Conservation (phyloP, 1,139 yeast species). For the Kluyveromyces marxianus region DNA sequence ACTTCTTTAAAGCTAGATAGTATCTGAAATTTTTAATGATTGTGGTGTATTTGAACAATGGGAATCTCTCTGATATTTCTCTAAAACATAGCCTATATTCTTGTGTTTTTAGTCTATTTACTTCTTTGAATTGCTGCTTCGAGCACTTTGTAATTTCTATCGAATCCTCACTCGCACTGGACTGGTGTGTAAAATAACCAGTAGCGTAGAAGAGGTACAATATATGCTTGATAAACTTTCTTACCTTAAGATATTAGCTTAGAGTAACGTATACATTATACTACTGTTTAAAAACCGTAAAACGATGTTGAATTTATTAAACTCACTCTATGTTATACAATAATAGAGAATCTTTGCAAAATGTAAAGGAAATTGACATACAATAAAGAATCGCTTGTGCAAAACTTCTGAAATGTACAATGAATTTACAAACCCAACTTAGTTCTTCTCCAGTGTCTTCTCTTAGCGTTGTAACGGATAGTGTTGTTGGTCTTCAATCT, state of each 20-base stretch:
- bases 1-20: conserved; percentile 30
- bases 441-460: conserved; percentile 99
- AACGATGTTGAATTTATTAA: conserved; percentile 4
- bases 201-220: too few relatives aligned
- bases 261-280: conserved; percentile 2
- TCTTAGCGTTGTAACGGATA: conserved; percentile 98
- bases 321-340: conserved; percentile 1
- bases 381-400: neutral
- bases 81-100: neutral
- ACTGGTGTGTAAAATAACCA: too few relatives aligned
- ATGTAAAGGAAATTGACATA: conserved; percentile 2
- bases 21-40: conserved; percentile 30
- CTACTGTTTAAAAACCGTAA: conserved; percentile 3
- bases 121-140: neutral
- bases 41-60: conserved; percentile 23
- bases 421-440: conserved; percentile 86
- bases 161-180: too few relatives aligned
- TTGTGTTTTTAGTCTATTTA: neutral
- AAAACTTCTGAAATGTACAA: conserved; percentile 3
- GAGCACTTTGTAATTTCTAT: too few relatives aligned
- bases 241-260: conserved; percentile 4
- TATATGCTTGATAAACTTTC: neutral
- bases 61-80: conserved; percentile 19
- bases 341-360: conserved; percentile 4
- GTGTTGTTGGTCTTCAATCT: conserved; percentile 98